These are phyloP conservation scores for Dactylellina leptospora DNA, from an alignment of 2,329 filamentous ascomycete genomes.

Conservation along the genomic window DNA sequence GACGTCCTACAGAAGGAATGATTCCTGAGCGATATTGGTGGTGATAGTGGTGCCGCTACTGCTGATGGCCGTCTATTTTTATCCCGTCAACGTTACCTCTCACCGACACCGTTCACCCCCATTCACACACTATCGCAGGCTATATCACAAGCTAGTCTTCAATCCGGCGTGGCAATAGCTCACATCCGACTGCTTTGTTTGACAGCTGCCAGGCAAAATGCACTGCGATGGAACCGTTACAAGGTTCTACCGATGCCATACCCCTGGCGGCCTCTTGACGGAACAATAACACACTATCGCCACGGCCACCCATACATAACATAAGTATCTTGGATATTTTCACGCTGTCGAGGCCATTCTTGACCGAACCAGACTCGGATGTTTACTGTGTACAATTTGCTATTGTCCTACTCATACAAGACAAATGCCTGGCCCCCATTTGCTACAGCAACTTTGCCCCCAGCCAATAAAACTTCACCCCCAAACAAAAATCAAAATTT, in stretches of 20 bases:
- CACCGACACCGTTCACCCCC: neutral
- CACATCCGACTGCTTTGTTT: slow-evolving; percentile 5
- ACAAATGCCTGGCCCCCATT: neutral
- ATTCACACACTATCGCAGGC: neutral
- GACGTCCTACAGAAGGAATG: no score
- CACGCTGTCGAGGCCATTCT: no score
- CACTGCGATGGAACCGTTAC: slow-evolving; percentile 29
- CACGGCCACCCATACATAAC: no score
- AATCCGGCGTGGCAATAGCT: no score
- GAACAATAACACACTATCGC: no score
- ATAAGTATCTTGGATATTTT: no score
- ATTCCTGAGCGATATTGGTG: no score
- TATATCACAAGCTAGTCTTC: no score
- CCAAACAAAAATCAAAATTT: no score
- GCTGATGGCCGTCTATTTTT: slow-evolving; percentile 49
- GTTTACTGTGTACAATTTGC: neutral
- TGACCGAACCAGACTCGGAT: neutral
- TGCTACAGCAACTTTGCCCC: neutral
- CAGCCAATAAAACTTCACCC: neutral
- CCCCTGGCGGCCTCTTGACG: slow-evolving; percentile 7
- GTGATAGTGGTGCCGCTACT: neutral
- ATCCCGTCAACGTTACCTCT: slow-evolving; percentile 32
- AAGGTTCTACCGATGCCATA: slow-evolving; percentile 17
- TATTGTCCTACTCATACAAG: neutral
- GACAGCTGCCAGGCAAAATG: slow-evolving; percentile 40